Base-by-base conservation (phyloP, 2,329 filamentous ascomycete species). In the Arthrobotrys sinensis region DNA sequence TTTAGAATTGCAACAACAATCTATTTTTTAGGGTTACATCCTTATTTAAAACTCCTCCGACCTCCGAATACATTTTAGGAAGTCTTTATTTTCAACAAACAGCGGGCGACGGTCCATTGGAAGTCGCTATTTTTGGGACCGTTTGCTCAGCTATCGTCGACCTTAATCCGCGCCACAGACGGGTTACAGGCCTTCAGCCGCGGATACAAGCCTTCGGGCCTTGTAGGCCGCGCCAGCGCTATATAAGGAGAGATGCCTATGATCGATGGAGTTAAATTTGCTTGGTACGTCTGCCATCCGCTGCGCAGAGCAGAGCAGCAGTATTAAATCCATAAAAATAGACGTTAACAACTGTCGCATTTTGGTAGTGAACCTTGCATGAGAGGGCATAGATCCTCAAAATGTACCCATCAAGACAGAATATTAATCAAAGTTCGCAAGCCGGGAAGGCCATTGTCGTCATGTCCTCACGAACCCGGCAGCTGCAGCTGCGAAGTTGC, bases 391-490 rank as follows among this genome's bases (percentile, higher is more conserved):
- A 84, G 86, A 65, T 86, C 86, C 21, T 86, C 86, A 72, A 86
- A 86, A 85, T 86, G 86, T 60, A 84, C 85, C 69, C 86, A 87
- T 80, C 85, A 84, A 65, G 86, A 87, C 77, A 83, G 86, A 76
- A 82, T 86, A 43, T 86, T 87, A 84, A 85, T 87, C 81, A 86
- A 86, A 81, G 86, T 87, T 21, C 85, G 85, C 32, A 86, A 86
- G 70, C 85, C 86, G 19, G 86, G 86, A 11, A 84, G 86, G 16
- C 86, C 86, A 16, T 83, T 87, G 21, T 84, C 85, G 36, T 86
- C 85, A 81, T 87, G 86, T 53, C 85, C 86, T 28, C 86, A 87
- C 81, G 80, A 63, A 50, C 64, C 73, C 16, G 72, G 79, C 40
- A 79, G 67, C 55, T 81, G 81, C 53, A 81, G 65, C 48, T 81